Base-by-base conservation (phyloP, 1,284 basidiomycete genomes). In the Cerrena zonata region DNA sequence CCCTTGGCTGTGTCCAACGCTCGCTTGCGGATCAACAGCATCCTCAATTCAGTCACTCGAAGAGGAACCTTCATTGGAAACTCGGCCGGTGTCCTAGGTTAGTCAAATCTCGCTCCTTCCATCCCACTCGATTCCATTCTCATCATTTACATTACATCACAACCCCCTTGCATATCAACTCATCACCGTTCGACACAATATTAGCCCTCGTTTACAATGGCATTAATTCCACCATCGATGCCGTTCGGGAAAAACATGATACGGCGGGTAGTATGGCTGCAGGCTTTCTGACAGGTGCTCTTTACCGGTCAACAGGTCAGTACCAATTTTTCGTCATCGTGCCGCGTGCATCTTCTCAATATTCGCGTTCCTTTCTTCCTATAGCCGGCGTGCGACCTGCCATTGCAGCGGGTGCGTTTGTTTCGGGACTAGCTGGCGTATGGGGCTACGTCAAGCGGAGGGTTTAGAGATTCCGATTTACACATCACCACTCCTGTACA, bases 51-150 rank as follows among this genome's bases (percentile, higher is more conserved):
- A 67, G 85, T 97, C 67, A 98, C 95, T 55, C 79, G 95, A 71
- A 82, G 96, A 72, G 96, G 96, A 41, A 94, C 90, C 48, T 97
- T 97, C 73, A 87, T 97, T 70, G 96, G 94, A 64, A 99, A 99
- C 78, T 97, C 92, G 65, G 91, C 94, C 66, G 96, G 96, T 69
- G 91, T 98, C 56, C 76, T 99, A 58, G 95, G 94, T 96, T 63
- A 63, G 78, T 59, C 61, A 65, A 65, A 62, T 66, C 30, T 70
- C 69, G 71, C 68, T 60, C 62, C 52, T 53, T 54, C 53, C 63
- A 49, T 52, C 44, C 51, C 50, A n/a, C n/a, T n/a, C n/a, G n/a
- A n/a, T 22, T 37, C 15, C 12, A 19, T 27, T 44, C 48, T 49
- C 39, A 47, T 30, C n/a, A 23, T n/a, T 30, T 42, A 11, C n/a